phyloP scores from a whole-genome alignment of 2,329 filamentous ascomycete genomes.

The Colletotrichum abscissum region DNA sequence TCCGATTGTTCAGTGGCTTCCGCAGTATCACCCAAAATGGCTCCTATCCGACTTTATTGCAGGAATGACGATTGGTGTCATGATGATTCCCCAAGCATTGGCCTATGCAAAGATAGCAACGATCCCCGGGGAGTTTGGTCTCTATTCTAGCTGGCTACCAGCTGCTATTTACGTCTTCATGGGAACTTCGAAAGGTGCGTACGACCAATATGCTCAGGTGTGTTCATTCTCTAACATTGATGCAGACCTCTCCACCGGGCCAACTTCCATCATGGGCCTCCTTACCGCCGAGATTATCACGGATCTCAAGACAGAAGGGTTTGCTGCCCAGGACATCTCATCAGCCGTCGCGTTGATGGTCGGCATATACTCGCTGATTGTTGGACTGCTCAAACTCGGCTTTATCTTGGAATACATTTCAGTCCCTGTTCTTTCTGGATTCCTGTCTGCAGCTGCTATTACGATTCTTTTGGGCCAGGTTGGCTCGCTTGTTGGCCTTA shows the following conservation, averaged over 20 bases:
- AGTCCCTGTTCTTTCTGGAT: conserved; percentile 71
- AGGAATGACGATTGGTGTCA: conserved; percentile 69
- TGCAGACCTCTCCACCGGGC: conserved; percentile 70
- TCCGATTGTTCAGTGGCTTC: conserved; percentile 72
- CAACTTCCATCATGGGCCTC: conserved; percentile 73
- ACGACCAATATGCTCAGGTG: fast-evolving
- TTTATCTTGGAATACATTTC: conserved; percentile 76
- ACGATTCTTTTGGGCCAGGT: conserved; percentile 75
- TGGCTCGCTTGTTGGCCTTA: conserved; percentile 67
- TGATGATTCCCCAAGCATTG: conserved; percentile 71
- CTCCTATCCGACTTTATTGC: conserved; percentile 70
- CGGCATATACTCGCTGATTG: conserved; percentile 67
- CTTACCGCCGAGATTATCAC: conserved; percentile 70
- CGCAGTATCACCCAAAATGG: conserved; percentile 71
- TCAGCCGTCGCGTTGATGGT: conserved; percentile 73
- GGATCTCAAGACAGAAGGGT: conserved; percentile 61
- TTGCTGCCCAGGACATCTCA: conserved; percentile 65
- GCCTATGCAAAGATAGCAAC: conserved; percentile 72
- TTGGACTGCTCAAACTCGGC: conserved; percentile 72
- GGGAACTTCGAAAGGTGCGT: conserved; percentile 69
- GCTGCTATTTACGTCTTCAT: conserved; percentile 68
- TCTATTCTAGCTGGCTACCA: conserved; percentile 70
- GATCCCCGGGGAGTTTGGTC: conserved; percentile 69
- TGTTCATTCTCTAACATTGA: background rate
- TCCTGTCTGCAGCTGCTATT: conserved; percentile 74